Evolutionary conservation across 148 eudicot species (phyloP).

Genomic region (Nepenthes gracilis): DNA sequence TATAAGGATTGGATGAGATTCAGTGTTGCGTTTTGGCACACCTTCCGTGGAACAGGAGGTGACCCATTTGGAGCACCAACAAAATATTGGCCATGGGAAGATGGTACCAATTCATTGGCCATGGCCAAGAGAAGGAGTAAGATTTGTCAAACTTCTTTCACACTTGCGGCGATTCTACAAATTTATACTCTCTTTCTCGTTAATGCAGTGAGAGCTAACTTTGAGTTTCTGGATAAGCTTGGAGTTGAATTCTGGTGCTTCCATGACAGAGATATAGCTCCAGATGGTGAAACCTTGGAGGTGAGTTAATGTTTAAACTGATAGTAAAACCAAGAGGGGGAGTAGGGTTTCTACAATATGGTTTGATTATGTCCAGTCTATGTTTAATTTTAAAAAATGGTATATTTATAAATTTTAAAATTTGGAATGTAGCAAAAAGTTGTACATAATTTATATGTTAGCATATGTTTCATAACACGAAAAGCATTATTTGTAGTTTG

Average conservation of each 20-base stretch:
- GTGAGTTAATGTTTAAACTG: constrained; percentile 16
- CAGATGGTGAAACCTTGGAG: constrained; percentile 78
- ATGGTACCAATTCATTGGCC: constrained; percentile 83
- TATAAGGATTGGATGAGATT: constrained; percentile 95
- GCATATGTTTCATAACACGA: too few species aligned
- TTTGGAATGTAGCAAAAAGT: too few species aligned
- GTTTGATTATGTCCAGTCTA: too few species aligned
- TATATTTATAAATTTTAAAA: too few species aligned
- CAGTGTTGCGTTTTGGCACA: constrained; percentile 99
- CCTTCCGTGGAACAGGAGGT: constrained; percentile 95
- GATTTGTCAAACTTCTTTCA: constrained; percentile 7
- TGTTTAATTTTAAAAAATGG: too few species aligned
- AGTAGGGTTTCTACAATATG: too few species aligned
- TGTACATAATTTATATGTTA: too few species aligned
- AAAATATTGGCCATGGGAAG: constrained; percentile 99
- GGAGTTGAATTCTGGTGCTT: constrained; percentile 97
- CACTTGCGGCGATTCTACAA: neutral
- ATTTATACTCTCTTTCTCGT: neutral
- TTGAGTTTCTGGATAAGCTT: constrained; percentile 89
- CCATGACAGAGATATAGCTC: constrained; percentile 97
- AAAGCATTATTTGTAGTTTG: too few species aligned
- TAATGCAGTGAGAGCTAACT: constrained; percentile 89
- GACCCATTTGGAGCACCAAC: constrained; percentile 95
- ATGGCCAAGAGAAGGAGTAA: constrained; percentile 98
- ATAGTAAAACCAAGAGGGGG: too few species aligned